Percentiles rank a stretch among this genome's conserved stretches.
These are phyloP conservation scores for Blastomyces parvus DNA, from an alignment of 2,329 filamentous ascomycete species.

Conservation along the genomic window DNA sequence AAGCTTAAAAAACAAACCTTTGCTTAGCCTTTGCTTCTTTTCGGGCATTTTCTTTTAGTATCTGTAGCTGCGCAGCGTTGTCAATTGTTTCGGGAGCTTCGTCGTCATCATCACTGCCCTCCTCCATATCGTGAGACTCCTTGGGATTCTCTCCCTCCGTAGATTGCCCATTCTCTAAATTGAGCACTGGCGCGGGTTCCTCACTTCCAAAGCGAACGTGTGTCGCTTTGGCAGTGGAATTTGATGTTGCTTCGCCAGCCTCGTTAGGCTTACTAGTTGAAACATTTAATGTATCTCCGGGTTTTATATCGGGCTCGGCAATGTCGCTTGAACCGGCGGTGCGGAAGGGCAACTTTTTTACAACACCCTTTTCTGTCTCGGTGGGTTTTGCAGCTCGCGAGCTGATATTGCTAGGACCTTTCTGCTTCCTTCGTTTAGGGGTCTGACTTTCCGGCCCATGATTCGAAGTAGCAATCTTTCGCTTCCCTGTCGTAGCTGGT, in stretches of 20 bases:
- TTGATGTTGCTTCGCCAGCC: background rate
- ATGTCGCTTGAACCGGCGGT: background rate
- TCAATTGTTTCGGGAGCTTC: slow-evolving; percentile 36
- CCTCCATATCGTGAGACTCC: slow-evolving; percentile 12
- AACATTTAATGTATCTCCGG: background rate
- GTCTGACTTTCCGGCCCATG: background rate
- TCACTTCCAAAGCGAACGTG: slow-evolving; percentile 37
- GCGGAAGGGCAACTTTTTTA: slow-evolving; percentile 1
- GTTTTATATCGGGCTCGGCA: background rate
- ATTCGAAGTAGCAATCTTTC: background rate
- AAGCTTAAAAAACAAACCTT: slow-evolving; percentile 22
- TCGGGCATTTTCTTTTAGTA: slow-evolving; percentile 32
- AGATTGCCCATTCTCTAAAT: slow-evolving; percentile 16
- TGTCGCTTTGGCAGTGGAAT: slow-evolving; percentile 17
- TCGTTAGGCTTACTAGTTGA: background rate
- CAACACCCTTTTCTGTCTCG: background rate
- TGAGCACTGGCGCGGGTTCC: slow-evolving; percentile 25
- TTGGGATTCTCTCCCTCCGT: slow-evolving; percentile 18
- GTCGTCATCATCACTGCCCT: slow-evolving; percentile 31
- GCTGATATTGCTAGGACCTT: background rate
- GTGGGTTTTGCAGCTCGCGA: background rate
- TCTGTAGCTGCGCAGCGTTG: slow-evolving; percentile 31
- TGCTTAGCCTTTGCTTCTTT: slow-evolving; percentile 31
- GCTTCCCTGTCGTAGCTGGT: slow-evolving; percentile 18
- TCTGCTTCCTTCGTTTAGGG: slow-evolving; percentile 6